Percentiles rank a stretch among this genome's conserved stretches.
phyloP scores from a whole-genome alignment of 192 early-diverging fungal genomes.

The Cetraspora pellucida region DNA sequence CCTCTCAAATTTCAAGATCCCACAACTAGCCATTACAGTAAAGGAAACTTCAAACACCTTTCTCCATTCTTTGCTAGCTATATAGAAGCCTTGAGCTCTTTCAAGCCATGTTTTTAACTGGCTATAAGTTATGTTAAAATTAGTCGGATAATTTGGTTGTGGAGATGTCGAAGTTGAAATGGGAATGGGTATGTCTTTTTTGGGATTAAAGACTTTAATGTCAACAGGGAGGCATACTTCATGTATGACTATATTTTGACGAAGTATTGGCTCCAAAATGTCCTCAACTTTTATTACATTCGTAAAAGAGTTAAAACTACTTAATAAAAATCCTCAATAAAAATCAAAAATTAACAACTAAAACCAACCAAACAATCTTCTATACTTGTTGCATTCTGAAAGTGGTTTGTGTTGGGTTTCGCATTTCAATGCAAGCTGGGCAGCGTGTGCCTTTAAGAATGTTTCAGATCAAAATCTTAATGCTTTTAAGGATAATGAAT shows the following conservation, averaged over 20 bases:
- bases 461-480: neutral
- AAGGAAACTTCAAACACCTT: conserved; percentile 29
- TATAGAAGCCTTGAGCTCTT: conserved; percentile 19
- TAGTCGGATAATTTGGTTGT: conserved; percentile 4
- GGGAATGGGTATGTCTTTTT: neutral
- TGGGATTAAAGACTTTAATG: neutral
- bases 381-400: neutral
- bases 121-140: neutral
- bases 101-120: conserved; percentile 19
- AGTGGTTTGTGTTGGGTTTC: conserved; percentile 1
- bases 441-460: conserved; percentile 25
- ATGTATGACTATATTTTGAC: conserved; percentile 8
- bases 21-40: conserved; percentile 16
- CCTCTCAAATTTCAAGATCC: conserved; percentile 22
- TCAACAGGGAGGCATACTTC: neutral
- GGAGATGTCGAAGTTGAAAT: neutral
- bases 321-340: neutral
- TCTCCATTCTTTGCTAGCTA: conserved; percentile 17
- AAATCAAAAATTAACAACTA: neutral
- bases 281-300: neutral
- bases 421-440: conserved; percentile 18
- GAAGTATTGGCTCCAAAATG: conserved; percentile 3
- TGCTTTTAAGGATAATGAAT: neutral
- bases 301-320: neutral
- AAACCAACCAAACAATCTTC: conserved; percentile 21